Evolutionary conservation across 345 rosid genomes (phyloP), one percentile per base, ranked within the genome.

Genomic region (Boechera stricta): DNA sequence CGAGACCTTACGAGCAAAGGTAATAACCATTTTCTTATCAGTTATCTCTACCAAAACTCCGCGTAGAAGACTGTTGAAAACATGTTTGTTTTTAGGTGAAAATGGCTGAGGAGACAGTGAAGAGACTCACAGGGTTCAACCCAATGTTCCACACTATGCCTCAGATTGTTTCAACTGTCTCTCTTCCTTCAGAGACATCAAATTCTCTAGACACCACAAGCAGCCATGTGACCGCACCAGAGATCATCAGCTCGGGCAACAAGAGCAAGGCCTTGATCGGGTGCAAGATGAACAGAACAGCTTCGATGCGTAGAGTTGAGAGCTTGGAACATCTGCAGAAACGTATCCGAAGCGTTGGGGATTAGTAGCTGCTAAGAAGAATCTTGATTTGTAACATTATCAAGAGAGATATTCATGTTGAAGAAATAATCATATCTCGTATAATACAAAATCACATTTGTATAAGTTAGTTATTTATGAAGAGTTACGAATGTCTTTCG

Each of bases 311-410:
- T 64, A 82, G 96, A 84, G 94, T 95, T 66, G 91, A 90, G 51
- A 94, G 97, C 85, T 86, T 94, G 84, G 98, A 95, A 84, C 94
- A 86, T 79, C 75, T 92, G 82, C 98, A 95, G 77, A 92, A 94
- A 81, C 86, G 88, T 76, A 94, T 92, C 44, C 82, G 91, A 28
- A 87, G 92, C 7, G 85, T 72, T 65, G 77, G 81, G 53, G 29
- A 76, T 64, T 16, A 82, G 81, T 77, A 71, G 67, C 16, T 64
- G 59, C 0, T 26, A 38, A 35, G 32, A 48, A 57, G 62, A 77
- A 48, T 44, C 60, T 53, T 45, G 51, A 54, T 54, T 63, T 53
- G 75, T 61, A 53, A 52, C 69, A 56, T 68, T 75, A 54, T 67
- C 61, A 51, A 13, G 47, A 65, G 44, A 58, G 57, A 44, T 38